Conservation (phyloP, 1,284 basidiomycete species). For the Austroboletus novae-zelandiae region DNA sequence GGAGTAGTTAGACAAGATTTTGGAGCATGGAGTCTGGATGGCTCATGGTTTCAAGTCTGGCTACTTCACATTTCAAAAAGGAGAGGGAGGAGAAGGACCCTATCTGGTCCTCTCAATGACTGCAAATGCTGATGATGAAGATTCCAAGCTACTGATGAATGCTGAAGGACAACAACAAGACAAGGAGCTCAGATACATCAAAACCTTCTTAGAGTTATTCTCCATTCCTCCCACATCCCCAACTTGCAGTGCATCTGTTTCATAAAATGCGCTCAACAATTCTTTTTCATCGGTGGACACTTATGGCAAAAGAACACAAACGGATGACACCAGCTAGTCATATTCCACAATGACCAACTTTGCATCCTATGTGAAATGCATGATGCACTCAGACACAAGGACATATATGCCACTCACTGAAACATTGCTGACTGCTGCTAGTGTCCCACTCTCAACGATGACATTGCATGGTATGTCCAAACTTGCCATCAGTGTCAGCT, state of each 20-base stretch:
- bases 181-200: neutral
- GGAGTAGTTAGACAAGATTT: neutral
- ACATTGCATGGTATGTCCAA: constrained; percentile 2
- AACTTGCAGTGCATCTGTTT: neutral
- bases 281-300: neutral
- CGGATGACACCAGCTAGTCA: neutral
- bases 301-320: neutral
- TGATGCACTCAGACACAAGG: neutral
- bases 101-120: neutral
- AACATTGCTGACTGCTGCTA: neutral
- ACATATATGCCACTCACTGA: neutral
- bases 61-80: neutral
- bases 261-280: neutral
- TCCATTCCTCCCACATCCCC: neutral
- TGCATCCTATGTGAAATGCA: neutral
- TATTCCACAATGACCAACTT: neutral
- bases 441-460: neutral
- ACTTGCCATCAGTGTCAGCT: constrained; percentile 8
- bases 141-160: neutral
- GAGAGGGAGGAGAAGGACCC: neutral
- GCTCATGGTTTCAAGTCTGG: neutral
- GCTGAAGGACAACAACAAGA: neutral
- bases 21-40: neutral
- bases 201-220: neutral
- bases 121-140: neutral